Base-by-base conservation (phyloP, 495 filamentous ascomycete species). In the Penicillium waksmanii region DNA sequence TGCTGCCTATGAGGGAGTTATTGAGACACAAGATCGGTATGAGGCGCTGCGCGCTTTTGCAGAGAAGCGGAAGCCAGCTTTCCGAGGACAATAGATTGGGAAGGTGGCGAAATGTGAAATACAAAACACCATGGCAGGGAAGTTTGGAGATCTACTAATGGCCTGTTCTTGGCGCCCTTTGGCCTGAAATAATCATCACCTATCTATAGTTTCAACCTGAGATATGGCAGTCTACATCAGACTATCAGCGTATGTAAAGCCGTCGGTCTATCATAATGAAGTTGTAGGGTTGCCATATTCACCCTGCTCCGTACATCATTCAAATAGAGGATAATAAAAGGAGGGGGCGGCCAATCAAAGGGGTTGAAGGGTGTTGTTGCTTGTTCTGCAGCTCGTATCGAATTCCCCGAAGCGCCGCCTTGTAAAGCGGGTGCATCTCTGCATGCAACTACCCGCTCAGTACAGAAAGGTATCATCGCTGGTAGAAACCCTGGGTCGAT, bases 21-120 rank as follows among this genome's bases (percentile, higher is more conserved):
- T 96, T 27, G 81, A 82, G 61, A 96, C 90, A 7, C 85, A 92
- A 69, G 94, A 98, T 80, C 82, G 93, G 56, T 76, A 87, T 67
- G 94, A 97, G 82, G 94, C 92, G 62, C 76, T 98, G 68, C 79
- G 68, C 61, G 94, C 94, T 34, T 98, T 98, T 79, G 79, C 77
- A 60, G 92, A 96, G 83, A 97, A 96, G 86, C 85, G 94, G 70
- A 93, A 84, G 80, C 92, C 93, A 23, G 82, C 85, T 21, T 97
- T 96, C 66, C 88, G 81, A 66, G 93, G 93, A 12, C 66, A 74
- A 56, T 79, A 66, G 36, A 44, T 38, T 35, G 18, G 18, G 10
- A 40, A 6, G 36, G 36, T 13, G 11, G n/a, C 36, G 3, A 40
- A n/a, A n/a, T 12, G 8, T 4, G 23, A 23, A 23, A 23, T 23